phyloP scores from a whole-genome alignment of 2,329 filamentous ascomycete genomes.

The Cryphonectria naterciae region DNA sequence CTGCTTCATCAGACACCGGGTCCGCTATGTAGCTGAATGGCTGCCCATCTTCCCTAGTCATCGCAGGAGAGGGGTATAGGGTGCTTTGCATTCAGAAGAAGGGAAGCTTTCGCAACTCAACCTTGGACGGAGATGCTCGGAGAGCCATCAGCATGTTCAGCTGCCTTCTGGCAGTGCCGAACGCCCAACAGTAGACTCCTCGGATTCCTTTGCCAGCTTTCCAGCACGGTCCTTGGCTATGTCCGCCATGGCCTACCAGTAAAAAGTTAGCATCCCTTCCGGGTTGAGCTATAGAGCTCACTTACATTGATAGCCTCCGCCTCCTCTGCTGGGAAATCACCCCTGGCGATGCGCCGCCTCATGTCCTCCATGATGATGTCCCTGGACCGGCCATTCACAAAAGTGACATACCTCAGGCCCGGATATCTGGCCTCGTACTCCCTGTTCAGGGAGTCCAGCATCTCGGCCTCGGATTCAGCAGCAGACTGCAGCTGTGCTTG shows the following conservation, averaged over 20 bases:
- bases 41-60: not conserved
- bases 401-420: conserved; percentile 85
- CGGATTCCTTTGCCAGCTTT: conserved; percentile 54
- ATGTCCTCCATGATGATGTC: conserved; percentile 82
- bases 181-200: conserved; percentile 25
- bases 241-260: conserved; percentile 79
- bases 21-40: not conserved
- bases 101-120: not conserved
- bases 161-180: conserved; percentile 22
- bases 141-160: not conserved
- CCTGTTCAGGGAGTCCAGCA: conserved; percentile 67
- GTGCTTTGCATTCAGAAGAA: not conserved
- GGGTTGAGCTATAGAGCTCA: conserved; percentile 17
- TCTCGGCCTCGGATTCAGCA: conserved; percentile 58
- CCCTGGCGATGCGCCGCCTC: conserved; percentile 70
- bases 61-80: not conserved
- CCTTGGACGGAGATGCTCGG: not conserved
- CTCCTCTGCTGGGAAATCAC: conserved; percentile 69
- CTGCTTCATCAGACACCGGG: not conserved
- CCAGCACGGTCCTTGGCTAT: conserved; percentile 80
- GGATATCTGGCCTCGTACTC: conserved; percentile 84
- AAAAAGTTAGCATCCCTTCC: not conserved
- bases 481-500: conserved; percentile 73
- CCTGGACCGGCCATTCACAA: conserved; percentile 81
- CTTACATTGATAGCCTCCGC: conserved; percentile 74